Evolutionary conservation across 148 eudicot genomes (phyloP), one percentile per base, ranked within the genome.

Genomic region (Camellia granthamiana): DNA sequence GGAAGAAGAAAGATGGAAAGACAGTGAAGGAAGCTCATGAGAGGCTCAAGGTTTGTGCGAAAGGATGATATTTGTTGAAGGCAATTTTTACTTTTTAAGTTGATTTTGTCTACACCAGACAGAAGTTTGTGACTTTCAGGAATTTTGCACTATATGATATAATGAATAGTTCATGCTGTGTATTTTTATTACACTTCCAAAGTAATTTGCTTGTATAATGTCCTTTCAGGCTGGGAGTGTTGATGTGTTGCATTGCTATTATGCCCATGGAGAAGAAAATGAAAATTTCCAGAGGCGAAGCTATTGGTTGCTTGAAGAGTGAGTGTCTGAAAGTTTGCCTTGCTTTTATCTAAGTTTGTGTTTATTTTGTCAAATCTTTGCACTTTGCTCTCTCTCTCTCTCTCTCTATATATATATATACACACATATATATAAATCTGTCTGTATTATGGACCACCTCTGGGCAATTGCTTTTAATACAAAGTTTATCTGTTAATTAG

Each of bases 251-350:
- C 94, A 89, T 78, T 91, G 94, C 86, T 91, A 91, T 81, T 91
- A 91, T 84, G 94, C 94, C 38, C 94, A 91, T 83, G 94, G 94
- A 62, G 94, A 91, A 85, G 92, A 89, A 52, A 85, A 89, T 64
- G 92, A 89, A 78, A 87, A 82, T 83, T 91, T 91, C 67, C 92
- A 91, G 79, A 89, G 94, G 74, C 90, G 94, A 38, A 81, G 92
- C 87, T 91, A 91, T 80, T 91, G 92, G 94, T 74, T 91, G 89
- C 92, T 91, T 78, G 94, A 91, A 84, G 94, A 91, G 94, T 91
- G 79, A 86, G 94, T 82, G 44, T 78, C 60, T 30, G 1, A 30
- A 30, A 30, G 38, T 30, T 44, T 4, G 52, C 52, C 5, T 49
- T 49, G 52, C 38, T 49, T 4, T 49, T 49, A 49, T 49, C 6